Percentiles rank a stretch among this genome's conserved stretches.
Evolutionary conservation across 73 alveolate species (phyloP).

Genomic region (Stentor coeruleus): DNA sequence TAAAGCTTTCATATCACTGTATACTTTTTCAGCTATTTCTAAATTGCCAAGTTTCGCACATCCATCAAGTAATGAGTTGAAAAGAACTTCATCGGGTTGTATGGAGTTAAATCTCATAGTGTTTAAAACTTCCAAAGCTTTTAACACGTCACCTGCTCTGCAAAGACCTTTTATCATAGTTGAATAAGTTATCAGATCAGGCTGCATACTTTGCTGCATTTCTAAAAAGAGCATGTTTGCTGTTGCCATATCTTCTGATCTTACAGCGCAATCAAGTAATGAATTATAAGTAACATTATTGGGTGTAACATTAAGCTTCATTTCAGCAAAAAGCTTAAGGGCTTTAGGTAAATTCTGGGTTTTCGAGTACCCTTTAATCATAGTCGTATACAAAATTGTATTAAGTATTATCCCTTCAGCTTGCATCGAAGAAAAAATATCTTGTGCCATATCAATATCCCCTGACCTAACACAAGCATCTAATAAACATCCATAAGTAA

Average conservation of each 20-base stretch:
- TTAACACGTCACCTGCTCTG: constrained; percentile 60
- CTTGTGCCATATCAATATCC: constrained; percentile 72
- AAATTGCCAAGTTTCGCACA: constrained; percentile 79
- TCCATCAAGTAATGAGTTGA: constrained; percentile 87
- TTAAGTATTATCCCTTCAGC: constrained; percentile 71
- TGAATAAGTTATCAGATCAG: constrained; percentile 87
- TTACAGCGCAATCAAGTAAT: constrained; percentile 81
- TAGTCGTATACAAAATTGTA: constrained; percentile 82
- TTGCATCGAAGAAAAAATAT: constrained; percentile 70
- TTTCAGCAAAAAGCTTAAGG: constrained; percentile 60
- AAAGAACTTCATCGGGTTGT: constrained; percentile 84
- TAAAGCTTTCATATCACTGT: constrained; percentile 61
- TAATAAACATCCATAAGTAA: constrained; percentile 86
- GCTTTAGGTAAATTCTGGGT: constrained; percentile 70
- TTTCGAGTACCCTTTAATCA: constrained; percentile 83
- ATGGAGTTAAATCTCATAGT: constrained; percentile 51
- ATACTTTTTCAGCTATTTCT: constrained; percentile 81
- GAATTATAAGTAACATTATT: constrained; percentile 87
- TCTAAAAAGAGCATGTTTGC: constrained; percentile 77
- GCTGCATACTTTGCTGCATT: constrained; percentile 62
- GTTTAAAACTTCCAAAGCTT: constrained; percentile 68
- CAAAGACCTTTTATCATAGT: constrained; percentile 89
- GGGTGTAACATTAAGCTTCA: constrained; percentile 72
- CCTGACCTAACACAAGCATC: constrained; percentile 88
- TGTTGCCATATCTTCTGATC: constrained; percentile 55